Evolutionary conservation across 2,329 filamentous ascomycete species (phyloP).

Genomic region (Neofusicoccum umdonicola): DNA sequence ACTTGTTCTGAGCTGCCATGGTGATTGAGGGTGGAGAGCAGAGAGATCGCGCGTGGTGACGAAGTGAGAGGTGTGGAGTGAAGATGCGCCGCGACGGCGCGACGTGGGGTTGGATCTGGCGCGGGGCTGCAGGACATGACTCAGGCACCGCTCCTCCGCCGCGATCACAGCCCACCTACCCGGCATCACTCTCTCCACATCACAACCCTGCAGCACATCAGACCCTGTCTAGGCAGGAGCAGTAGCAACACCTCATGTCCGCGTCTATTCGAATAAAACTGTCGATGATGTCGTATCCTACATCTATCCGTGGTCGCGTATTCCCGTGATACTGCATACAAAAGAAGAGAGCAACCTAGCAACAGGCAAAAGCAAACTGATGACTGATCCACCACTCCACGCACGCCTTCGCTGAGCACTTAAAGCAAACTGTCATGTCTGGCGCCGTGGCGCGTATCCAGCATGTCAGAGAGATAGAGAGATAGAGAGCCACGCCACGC

Average conservation of each 20-base stretch:
- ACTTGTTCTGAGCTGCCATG: constrained; percentile 11
- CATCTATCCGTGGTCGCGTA: constrained; percentile 11
- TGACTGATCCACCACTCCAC: not conserved
- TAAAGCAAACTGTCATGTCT: not conserved
- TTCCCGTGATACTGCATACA: not conserved
- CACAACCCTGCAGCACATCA: not conserved
- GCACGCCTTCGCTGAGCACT: constrained; percentile 3
- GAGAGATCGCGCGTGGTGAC: not conserved
- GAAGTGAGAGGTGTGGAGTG: not conserved
- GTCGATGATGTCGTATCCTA: constrained; percentile 7
- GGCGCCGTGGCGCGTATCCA: constrained; percentile 4
- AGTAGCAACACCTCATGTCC: not conserved
- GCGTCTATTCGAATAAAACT: not conserved
- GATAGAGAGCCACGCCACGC: constrained; percentile 2
- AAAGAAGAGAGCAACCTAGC: not conserved
- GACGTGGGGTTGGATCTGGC: not conserved
- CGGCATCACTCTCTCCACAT: not conserved
- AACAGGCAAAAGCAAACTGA: not conserved
- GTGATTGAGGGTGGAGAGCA: not conserved
- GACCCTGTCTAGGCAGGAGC: not conserved
- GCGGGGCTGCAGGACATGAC: constrained; percentile 3
- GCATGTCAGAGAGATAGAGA: not conserved
- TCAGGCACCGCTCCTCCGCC: not conserved
- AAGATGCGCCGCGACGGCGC: not conserved
- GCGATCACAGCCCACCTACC: not conserved